phyloP scores from a whole-genome alignment of 306 rosid genomes.

The Prinsepia uniflora region DNA sequence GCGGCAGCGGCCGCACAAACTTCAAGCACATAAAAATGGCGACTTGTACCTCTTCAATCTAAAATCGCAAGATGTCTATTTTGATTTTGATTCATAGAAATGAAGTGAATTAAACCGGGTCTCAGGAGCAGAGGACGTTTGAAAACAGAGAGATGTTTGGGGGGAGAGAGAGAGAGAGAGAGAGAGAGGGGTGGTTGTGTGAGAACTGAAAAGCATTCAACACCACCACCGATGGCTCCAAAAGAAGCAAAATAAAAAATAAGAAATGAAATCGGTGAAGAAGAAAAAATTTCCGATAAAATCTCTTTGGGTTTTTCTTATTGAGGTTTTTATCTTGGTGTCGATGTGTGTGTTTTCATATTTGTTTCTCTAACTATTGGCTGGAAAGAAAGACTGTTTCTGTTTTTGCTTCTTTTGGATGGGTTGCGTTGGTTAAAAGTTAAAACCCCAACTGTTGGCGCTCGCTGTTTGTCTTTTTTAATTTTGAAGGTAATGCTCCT shows the following conservation, averaged over 20 bases:
- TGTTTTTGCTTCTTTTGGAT: background rate
- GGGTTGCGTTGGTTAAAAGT: constrained; percentile 6
- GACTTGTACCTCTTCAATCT: background rate
- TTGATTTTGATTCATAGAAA: no score
- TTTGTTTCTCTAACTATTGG: constrained; percentile 3
- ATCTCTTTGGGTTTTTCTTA: constrained; percentile 9
- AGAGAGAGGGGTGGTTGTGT: constrained; percentile 8
- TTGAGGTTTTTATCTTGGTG: background rate
- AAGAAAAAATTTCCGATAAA: background rate
- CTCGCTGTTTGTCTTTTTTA: background rate
- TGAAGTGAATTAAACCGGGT: no score
- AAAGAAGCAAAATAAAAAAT: constrained; percentile 5
- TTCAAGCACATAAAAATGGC: background rate
- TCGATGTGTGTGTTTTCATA: constrained; percentile 1
- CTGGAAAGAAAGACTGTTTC: background rate
- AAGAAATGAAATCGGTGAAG: background rate
- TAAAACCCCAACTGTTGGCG: constrained; percentile 29
- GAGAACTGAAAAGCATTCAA: constrained; percentile 8
- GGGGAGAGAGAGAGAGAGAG: background rate
- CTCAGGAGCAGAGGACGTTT: no score
- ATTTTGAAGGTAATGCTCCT: constrained; percentile 10
- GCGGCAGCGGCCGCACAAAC: background rate
- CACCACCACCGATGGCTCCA: constrained; percentile 12
- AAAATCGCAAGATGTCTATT: no score
- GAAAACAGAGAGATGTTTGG: no score